Conservation (phyloP, 2,329 filamentous ascomycete genomes). For the Beauveria sp. region DNA sequence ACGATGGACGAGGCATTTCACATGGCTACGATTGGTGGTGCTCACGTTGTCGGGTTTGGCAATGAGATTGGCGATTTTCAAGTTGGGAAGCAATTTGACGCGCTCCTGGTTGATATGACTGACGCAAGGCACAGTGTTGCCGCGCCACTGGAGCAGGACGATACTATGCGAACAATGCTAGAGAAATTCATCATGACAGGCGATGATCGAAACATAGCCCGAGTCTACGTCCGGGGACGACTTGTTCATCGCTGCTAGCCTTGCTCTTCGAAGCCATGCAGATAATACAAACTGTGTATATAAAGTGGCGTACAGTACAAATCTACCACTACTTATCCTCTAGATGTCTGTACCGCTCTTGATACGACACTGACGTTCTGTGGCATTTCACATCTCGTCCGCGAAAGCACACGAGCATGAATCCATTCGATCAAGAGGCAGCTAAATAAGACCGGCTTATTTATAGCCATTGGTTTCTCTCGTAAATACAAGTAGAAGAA, state of each 20-base stretch:
- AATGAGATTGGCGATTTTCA: slow-evolving; percentile 48
- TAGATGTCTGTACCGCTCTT: too few relatives aligned
- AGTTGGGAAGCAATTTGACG: slow-evolving; percentile 56
- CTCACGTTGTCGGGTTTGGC: slow-evolving; percentile 47
- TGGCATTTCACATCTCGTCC: too few relatives aligned
- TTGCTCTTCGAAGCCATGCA: background rate
- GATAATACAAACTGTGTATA: background rate
- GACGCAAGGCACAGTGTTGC: slow-evolving; percentile 33
- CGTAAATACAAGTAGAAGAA: too few relatives aligned
- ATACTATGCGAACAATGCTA: slow-evolving; percentile 39
- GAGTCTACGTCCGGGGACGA: slow-evolving; percentile 46
- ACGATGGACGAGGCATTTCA: slow-evolving; percentile 48
- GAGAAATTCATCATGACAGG: slow-evolving; percentile 61
- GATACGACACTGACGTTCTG: too few relatives aligned
- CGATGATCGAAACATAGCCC: slow-evolving; percentile 52
- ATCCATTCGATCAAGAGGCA: too few relatives aligned
- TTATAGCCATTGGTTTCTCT: too few relatives aligned
- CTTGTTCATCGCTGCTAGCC: slow-evolving; percentile 16
- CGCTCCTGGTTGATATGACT: slow-evolving; percentile 39
- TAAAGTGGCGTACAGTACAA: too few relatives aligned
- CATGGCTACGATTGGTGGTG: slow-evolving; percentile 54
- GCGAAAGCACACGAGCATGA: too few relatives aligned
- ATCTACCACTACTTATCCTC: too few relatives aligned
- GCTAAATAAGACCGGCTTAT: too few relatives aligned
- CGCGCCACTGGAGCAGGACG: slow-evolving; percentile 44